Conservation (phyloP, 2,329 filamentous ascomycete species). For the Neonectria ditissima region DNA sequence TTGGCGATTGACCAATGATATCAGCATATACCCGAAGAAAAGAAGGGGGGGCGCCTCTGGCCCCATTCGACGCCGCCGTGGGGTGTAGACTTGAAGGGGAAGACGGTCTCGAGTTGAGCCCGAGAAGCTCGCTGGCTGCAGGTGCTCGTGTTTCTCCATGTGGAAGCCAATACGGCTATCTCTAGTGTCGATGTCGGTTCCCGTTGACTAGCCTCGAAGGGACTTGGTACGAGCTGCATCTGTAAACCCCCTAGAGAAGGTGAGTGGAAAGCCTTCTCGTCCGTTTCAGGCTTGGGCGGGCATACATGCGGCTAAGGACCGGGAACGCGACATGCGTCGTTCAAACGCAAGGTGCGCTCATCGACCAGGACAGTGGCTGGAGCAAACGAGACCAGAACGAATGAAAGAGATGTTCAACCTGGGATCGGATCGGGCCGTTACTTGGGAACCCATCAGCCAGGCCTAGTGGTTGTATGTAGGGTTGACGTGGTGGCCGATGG, state of each 20-base stretch:
- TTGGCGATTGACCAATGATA: constrained; percentile 44
- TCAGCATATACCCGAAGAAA: constrained; percentile 46
- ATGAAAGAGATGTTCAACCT: constrained; percentile 35
- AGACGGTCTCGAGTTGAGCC: constrained; percentile 27
- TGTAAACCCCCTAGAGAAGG: constrained; percentile 25
- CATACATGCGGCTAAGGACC: constrained; percentile 22
- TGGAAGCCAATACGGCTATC: constrained; percentile 33
- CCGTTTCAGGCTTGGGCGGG: constrained; percentile 17
- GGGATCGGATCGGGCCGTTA: constrained; percentile 47
- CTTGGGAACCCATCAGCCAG: constrained; percentile 31
- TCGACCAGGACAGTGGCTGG: constrained; percentile 24
- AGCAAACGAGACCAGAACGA: constrained; percentile 41
- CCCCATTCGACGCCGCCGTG: constrained; percentile 32
- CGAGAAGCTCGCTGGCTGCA: constrained; percentile 37
- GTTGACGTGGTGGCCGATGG: constrained; percentile 35
- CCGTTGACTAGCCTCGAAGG: constrained; percentile 32
- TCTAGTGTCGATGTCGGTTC: constrained; percentile 37
- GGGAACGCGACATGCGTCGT: constrained; percentile 32
- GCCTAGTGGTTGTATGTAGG: constrained; percentile 34
- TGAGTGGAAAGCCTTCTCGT: constrained; percentile 25
- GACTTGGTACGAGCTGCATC: constrained; percentile 32
- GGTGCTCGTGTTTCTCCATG: constrained; percentile 40
- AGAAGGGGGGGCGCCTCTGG: constrained; percentile 34
- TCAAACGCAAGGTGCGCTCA: constrained; percentile 23
- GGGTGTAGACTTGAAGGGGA: constrained; percentile 31